phyloP scores from a whole-genome alignment of 192 early-diverging fungal species.

The Anaeromyces robustus region DNA sequence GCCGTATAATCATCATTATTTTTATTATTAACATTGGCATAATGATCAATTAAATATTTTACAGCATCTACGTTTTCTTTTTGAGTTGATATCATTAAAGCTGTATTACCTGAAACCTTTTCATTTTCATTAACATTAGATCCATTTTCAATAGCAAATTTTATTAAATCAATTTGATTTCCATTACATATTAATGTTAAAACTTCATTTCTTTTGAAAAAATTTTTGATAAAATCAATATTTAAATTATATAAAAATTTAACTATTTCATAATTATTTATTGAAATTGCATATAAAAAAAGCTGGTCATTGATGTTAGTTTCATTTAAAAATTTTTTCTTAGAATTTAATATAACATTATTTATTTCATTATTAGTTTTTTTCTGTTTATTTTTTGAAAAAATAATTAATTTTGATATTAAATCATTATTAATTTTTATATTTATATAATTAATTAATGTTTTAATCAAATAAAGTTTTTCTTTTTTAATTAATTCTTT shows the following conservation, averaged over 20 bases:
- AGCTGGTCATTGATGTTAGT: neutral
- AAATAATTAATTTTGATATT: neutral
- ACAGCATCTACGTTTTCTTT: neutral
- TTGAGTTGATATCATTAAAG: neutral
- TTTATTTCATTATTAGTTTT: neutral
- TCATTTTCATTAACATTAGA: neutral
- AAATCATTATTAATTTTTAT: neutral
- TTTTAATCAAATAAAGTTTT: neutral
- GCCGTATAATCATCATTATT: neutral
- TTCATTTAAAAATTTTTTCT: neutral
- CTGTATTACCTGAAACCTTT: neutral
- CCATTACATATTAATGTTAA: neutral
- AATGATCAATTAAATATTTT: neutral
- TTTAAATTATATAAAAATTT: neutral
- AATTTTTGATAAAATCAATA: neutral
- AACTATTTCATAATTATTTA: neutral
- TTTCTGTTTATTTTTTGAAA: neutral
- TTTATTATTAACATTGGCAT: neutral
- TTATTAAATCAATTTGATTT: neutral
- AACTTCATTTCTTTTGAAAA: neutral
- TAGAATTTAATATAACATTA: neutral
- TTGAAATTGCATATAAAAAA: neutral
- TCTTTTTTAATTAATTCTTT: neutral
- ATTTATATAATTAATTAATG: neutral
- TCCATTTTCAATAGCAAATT: neutral